Conservation (phyloP, 2,329 filamentous ascomycete species). For the Boeremia exigua region DNA sequence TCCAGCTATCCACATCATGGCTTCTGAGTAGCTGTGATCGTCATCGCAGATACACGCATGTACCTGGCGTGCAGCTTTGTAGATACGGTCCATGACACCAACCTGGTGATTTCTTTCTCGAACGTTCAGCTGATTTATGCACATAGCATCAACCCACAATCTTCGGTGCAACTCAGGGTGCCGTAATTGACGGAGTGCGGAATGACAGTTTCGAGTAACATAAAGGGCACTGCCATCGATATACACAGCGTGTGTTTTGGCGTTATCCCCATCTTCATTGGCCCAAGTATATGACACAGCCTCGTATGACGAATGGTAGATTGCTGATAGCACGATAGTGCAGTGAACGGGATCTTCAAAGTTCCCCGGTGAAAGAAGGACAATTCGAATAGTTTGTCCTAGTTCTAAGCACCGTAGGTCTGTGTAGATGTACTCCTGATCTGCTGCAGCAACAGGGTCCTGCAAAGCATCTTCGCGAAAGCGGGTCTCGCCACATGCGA, state of each 20-base stretch:
- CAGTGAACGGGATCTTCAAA: neutral
- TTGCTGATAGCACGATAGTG: neutral
- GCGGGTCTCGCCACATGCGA: neutral
- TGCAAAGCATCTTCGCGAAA: neutral
- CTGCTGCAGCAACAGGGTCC: neutral
- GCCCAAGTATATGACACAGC: slow-evolving; percentile 7
- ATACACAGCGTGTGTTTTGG: neutral
- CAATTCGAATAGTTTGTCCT: neutral
- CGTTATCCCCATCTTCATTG: neutral
- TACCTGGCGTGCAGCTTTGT: neutral
- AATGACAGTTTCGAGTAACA: neutral
- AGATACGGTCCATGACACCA: neutral
- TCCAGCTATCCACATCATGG: neutral
- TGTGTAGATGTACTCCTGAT: neutral
- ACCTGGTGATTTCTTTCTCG: neutral
- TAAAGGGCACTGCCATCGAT: neutral
- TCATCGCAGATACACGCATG: neutral
- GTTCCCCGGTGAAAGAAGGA: neutral
- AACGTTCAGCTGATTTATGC: neutral
- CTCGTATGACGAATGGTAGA: neutral
- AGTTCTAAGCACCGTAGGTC: neutral
- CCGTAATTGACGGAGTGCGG: neutral
- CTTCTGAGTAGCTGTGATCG: neutral
- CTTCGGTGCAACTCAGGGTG: neutral
- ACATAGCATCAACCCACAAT: slow-evolving; percentile 2